Evolutionary conservation across 257 asterid genomes (phyloP).

Genomic region (Anisodus acutangulus): DNA sequence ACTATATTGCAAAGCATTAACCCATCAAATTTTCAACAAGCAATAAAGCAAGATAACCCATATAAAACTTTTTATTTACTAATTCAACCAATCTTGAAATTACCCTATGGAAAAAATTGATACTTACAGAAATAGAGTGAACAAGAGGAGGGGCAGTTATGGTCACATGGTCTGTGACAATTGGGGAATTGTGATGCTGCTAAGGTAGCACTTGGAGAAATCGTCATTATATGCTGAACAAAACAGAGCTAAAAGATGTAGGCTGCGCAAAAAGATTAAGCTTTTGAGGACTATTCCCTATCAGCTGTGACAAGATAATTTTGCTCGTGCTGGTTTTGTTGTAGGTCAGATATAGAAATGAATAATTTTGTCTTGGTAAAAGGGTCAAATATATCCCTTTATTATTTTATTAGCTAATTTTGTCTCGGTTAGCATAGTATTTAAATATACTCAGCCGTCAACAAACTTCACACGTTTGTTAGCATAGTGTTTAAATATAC

Average conservation of each 20-base stretch:
- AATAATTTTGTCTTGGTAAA: too few species aligned
- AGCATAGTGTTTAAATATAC: too few species aligned
- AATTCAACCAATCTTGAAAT: background rate
- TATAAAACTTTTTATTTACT: background rate
- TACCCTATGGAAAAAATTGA: background rate
- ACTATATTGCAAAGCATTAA: background rate
- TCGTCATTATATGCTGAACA: conserved; percentile 17
- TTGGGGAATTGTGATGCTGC: background rate
- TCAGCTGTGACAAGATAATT: background rate
- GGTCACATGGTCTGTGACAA: background rate
- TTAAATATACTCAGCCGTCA: too few species aligned
- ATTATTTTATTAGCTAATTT: too few species aligned
- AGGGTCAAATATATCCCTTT: too few species aligned
- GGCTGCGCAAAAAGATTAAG: background rate
- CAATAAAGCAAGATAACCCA: background rate
- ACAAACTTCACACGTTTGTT: too few species aligned
- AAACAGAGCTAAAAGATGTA: background rate
- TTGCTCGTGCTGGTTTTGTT: background rate
- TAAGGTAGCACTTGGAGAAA: background rate
- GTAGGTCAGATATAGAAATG: background rate
- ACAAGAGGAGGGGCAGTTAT: background rate
- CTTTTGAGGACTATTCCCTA: background rate
- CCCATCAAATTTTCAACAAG: background rate
- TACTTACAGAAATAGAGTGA: conserved; percentile 2
- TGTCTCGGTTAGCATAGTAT: too few species aligned